phyloP scores from a whole-genome alignment of 169 alveolate species.

The Plasmodium blacklocki region DNA sequence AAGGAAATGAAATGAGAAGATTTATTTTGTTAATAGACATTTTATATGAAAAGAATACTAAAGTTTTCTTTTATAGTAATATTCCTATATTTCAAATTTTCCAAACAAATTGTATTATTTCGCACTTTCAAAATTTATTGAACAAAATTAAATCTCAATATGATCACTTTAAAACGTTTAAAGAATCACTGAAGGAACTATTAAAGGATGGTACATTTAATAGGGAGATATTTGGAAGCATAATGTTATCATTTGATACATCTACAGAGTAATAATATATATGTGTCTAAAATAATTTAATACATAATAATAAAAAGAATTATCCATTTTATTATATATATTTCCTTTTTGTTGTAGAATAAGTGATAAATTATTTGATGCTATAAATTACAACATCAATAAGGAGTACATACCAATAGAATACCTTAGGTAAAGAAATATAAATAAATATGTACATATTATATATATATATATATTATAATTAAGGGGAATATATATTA shows the following conservation, averaged over 20 bases:
- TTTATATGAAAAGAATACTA: conserved; percentile 70
- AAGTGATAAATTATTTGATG: conserved; percentile 35
- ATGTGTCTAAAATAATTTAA: neutral
- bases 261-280: conserved; percentile 22
- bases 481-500: conserved; percentile 4
- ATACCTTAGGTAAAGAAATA: conserved; percentile 39
- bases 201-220: conserved; percentile 34
- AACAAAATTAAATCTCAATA: conserved; percentile 36
- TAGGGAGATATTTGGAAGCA: conserved; percentile 11
- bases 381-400: conserved; percentile 57
- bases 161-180: conserved; percentile 18
- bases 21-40: conserved; percentile 66
- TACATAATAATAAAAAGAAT: neutral
- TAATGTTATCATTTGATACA: conserved; percentile 13
- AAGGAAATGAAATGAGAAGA: conserved; percentile 70
- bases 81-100: conserved; percentile 67
- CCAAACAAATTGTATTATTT: conserved; percentile 42
- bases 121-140: conserved; percentile 34
- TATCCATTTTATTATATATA: neutral
- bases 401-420: conserved; percentile 74
- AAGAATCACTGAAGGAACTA: neutral
- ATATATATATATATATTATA: neutral
- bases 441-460: neutral
- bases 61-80: conserved; percentile 66
- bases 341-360: conserved; percentile 31